Evolutionary conservation across 257 asterid species (phyloP).

Genomic region (Leonotis leonurus): DNA sequence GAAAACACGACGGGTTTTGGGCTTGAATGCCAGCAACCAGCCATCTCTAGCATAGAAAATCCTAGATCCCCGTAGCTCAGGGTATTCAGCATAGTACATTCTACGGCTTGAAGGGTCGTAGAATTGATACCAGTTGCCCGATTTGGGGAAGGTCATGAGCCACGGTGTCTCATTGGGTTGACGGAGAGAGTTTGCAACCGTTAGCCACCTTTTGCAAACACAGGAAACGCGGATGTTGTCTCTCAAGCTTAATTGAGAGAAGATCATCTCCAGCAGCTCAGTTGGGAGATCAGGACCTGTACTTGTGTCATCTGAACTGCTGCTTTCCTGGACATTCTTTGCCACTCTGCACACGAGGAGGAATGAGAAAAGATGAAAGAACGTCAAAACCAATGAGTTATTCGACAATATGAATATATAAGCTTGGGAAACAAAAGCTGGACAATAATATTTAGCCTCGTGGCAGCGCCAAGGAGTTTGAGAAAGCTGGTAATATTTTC

Average conservation of each 20-base stretch:
- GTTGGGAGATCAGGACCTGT: conserved; percentile 41
- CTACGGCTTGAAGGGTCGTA: conserved; percentile 62
- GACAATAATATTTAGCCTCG: not conserved
- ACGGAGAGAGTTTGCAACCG: conserved; percentile 49
- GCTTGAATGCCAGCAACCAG: conserved; percentile 69
- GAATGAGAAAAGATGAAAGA: not conserved
- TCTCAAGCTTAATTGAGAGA: conserved; percentile 42
- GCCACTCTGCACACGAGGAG: conserved; percentile 42
- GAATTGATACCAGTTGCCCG: conserved; percentile 56
- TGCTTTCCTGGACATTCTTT: conserved; percentile 15
- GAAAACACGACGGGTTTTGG: conserved; percentile 36
- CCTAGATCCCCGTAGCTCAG: conserved; percentile 53
- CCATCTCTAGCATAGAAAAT: conserved; percentile 67
- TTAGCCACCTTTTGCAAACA: conserved; percentile 65
- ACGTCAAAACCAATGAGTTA: not conserved
- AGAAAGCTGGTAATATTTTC: not conserved
- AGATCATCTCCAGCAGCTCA: conserved; percentile 49
- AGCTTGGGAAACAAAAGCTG: not conserved
- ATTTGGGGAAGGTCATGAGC: conserved; percentile 68
- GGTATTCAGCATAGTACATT: conserved; percentile 49
- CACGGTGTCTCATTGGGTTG: conserved; percentile 55
- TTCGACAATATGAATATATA: not conserved
- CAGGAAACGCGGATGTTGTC: no score
- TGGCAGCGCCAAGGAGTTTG: not conserved
- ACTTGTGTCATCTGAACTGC: conserved; percentile 18